These are phyloP conservation scores for Solanum boliviense DNA, from an alignment of 257 asterid genomes.

Conservation along the genomic window DNA sequence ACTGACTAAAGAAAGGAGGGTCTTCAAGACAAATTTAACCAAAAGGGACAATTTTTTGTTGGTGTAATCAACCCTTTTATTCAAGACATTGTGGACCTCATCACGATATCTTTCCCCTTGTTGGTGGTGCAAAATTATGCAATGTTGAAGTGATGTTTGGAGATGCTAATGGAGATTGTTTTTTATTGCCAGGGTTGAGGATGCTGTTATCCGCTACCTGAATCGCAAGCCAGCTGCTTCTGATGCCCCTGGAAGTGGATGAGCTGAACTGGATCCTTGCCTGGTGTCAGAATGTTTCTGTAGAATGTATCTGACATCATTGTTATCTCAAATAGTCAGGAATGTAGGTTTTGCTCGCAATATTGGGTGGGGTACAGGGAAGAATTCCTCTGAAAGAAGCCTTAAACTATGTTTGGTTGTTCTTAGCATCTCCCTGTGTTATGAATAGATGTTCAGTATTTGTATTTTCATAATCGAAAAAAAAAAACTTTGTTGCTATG, in stretches of 20 bases:
- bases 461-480: background rate
- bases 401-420: background rate
- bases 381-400: background rate
- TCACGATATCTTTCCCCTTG: background rate
- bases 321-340: background rate
- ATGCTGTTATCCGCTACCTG: conserved; percentile 91
- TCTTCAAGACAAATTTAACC: background rate
- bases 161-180: background rate
- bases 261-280: conserved; percentile 7
- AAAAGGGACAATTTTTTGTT: background rate
- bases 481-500: background rate
- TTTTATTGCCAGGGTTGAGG: conserved; percentile 72
- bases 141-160: background rate
- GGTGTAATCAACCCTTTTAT: background rate
- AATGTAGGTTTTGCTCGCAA: background rate
- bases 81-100: background rate
- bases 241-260: conserved; percentile 58
- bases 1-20: background rate
- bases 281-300: background rate
- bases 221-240: conserved; percentile 71
- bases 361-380: background rate
- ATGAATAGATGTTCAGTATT: background rate
- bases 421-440: background rate
- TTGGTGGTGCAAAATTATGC: background rate
- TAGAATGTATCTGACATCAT: background rate